Base-by-base conservation (phyloP, 2,329 filamentous ascomycete genomes). In the Nakataea oryzae region DNA sequence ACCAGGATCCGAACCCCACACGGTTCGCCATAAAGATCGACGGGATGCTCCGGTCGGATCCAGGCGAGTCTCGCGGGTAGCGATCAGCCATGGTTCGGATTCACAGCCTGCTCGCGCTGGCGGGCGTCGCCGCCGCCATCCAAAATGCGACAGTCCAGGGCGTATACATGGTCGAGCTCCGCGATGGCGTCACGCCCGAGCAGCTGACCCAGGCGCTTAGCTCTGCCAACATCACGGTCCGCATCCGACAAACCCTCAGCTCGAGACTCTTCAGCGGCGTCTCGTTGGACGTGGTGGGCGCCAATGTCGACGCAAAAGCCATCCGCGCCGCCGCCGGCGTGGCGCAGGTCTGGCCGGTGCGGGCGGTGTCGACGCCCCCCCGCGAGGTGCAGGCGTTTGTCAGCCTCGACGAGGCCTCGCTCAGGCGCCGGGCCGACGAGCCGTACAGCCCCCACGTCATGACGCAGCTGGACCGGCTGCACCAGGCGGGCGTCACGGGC, bases 311-410 rank as follows among this genome's bases (percentile, higher is more conserved):
- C 14, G 62, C 61, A 4, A 62, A 61, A 27, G 64, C 60, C 63
- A 67, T 74, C 34, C 65, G 65, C 54, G 65, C 62, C 47, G 61
- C 69, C 54, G 50, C 66, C 47, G 63, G 63, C 5, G 67, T 74
- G 60, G 71, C 69, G 64, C 65, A 64, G 8, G 63, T 72, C 13
- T 74, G 70, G 70, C 72, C 72, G 6, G 66, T 74, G 24, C 65
- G 66, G 26, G 64, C 56, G 8, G 28, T 58, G 17, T 58, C 56
- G 28, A 58, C n/a, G 56, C 56, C 56, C 21, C 13, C 26, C 1
- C 11, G 9, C 17, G 56, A 58, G 27, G 29, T 58, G 12, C 14
- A 58, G 12, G 30, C 30, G 26, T 62, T 50, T 14, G 12, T n/a
- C 28, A 6, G 29, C n/a, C 55, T 57, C 54, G 29, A 24, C 55